These are phyloP conservation scores for Kodamaea suecica DNA, from an alignment of 1,139 yeast species.

Conservation along the genomic window DNA sequence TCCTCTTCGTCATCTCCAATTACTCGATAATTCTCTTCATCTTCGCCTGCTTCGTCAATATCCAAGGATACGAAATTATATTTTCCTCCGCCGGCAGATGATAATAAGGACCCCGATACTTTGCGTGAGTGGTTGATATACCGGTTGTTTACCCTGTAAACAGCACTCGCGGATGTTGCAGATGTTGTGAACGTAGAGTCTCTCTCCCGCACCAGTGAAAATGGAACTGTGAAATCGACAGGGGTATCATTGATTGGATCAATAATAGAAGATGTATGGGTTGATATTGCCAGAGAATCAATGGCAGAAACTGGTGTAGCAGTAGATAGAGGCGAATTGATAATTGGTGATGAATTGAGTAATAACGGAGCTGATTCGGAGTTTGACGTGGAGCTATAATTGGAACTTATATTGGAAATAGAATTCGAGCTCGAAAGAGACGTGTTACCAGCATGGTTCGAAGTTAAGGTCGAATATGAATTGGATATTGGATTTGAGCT, in stretches of 20 bases:
- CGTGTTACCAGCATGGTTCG: too few species aligned
- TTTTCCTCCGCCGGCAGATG: constrained; percentile 26
- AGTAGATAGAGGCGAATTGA: constrained; percentile 35
- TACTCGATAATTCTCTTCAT: constrained; percentile 16
- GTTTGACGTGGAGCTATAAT: background rate
- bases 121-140: constrained; percentile 19
- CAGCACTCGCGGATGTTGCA: background rate
- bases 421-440: background rate
- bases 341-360: constrained; percentile 28
- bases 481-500: too few species aligned
- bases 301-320: constrained; percentile 32
- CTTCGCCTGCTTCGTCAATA: constrained; percentile 30
- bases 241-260: constrained; percentile 45
- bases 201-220: constrained; percentile 1
- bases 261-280: constrained; percentile 21
- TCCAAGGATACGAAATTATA: constrained; percentile 23
- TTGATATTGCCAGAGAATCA: constrained; percentile 24
- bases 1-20: constrained; percentile 11
- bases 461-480: background rate
- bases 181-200: constrained; percentile 11
- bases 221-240: constrained; percentile 37
- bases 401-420: background rate
- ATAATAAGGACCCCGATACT: constrained; percentile 21
- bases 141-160: constrained; percentile 5
- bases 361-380: constrained; percentile 10